Evolutionary conservation across 441 rosid genomes (phyloP).

Genomic region (Codiaeum variegatum): DNA sequence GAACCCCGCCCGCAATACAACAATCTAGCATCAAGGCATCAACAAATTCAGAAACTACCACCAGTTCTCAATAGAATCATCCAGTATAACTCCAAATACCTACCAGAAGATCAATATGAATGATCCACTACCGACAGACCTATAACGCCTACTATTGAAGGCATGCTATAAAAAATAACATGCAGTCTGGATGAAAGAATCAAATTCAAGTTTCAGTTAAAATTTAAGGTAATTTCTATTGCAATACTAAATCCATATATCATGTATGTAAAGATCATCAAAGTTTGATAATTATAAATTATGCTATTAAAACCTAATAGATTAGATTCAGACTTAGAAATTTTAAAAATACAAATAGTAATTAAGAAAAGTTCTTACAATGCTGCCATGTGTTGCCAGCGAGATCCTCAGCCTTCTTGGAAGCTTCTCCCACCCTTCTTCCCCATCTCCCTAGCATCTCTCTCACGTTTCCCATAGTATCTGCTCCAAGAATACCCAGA

Average conservation of each 20-base stretch:
- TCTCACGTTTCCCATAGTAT: slow-evolving; percentile 53
- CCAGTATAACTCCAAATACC: not conserved
- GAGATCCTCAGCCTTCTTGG: slow-evolving; percentile 80
- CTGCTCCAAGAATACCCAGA: slow-evolving; percentile 28
- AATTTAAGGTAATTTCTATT: not conserved
- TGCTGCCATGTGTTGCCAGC: slow-evolving; percentile 96
- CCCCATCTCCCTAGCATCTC: slow-evolving; percentile 74
- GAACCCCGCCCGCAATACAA: not conserved
- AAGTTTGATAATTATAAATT: no score
- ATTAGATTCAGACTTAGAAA: not conserved
- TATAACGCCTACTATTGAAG: not conserved
- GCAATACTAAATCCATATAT: not conserved
- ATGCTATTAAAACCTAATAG: not conserved
- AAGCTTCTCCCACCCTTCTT: slow-evolving; percentile 66
- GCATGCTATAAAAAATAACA: not conserved
- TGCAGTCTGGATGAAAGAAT: not conserved
- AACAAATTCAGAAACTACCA: not conserved
- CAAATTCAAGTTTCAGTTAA: not conserved
- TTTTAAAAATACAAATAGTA: not conserved
- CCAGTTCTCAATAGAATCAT: slow-evolving; percentile 2
- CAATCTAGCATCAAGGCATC: not conserved
- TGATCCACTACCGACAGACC: not conserved
- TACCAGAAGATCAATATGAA: not conserved
- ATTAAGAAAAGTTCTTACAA: slow-evolving; percentile 36
- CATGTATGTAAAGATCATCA: not conserved